phyloP scores from a whole-genome alignment of 1,139 yeast genomes.

The Candida labiduridarum region DNA sequence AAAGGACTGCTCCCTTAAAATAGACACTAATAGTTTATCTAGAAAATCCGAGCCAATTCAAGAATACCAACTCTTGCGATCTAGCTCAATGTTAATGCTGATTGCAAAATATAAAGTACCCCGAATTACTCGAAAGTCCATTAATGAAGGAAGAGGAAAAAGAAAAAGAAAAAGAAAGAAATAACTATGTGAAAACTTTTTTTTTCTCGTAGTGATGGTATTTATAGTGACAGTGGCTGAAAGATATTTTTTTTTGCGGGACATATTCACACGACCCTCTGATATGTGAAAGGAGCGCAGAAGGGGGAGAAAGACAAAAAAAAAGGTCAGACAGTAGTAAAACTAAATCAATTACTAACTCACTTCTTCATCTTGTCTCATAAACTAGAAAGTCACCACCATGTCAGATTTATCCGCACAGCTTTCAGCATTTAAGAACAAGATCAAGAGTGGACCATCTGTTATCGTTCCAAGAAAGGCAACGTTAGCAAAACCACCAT shows the following conservation, averaged over 20 bases:
- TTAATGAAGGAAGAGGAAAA: conserved; percentile 4
- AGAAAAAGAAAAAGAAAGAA: conserved; percentile 5
- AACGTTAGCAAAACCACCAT: conserved; percentile 16
- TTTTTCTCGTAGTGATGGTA: neutral
- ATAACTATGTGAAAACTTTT: neutral
- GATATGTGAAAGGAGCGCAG: neutral
- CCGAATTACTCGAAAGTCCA: conserved; percentile 3
- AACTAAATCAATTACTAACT: neutral
- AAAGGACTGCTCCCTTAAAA: conserved; percentile 15
- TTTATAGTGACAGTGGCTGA: neutral
- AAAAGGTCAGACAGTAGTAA: neutral
- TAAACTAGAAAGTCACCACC: neutral
- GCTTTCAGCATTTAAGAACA: conserved; percentile 50
- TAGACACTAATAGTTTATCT: conserved; percentile 22
- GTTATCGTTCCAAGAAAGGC: conserved; percentile 38
- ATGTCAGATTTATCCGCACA: conserved; percentile 53
- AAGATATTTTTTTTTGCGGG: neutral
- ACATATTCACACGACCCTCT: neutral
- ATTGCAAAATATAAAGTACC: neutral
- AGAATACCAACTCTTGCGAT: conserved; percentile 1
- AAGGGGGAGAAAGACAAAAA: neutral
- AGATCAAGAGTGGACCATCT: conserved; percentile 51
- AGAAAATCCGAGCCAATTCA: conserved; percentile 21
- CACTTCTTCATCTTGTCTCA: neutral
- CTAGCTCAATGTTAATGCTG: conserved; percentile 14